phyloP scores from a whole-genome alignment of 2,329 filamentous ascomycete genomes.

The Xylaria multiplex region DNA sequence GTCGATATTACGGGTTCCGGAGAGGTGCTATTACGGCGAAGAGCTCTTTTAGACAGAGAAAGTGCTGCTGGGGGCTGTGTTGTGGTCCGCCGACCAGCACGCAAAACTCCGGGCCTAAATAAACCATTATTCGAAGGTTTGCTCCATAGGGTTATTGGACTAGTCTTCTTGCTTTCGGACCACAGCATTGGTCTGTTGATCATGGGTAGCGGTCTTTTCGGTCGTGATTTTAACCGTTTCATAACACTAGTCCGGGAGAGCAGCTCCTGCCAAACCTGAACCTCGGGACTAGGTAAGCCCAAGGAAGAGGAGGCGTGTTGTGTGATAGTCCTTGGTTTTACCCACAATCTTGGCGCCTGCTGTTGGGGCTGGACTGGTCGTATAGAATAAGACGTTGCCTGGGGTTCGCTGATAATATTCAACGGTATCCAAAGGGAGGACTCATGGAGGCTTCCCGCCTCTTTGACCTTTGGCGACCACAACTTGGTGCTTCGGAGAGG shows the following conservation, averaged over 20 bases:
- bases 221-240: conserved; percentile 15
- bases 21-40: neutral
- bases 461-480: conserved; percentile 45
- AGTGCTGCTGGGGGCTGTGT: conserved; percentile 20
- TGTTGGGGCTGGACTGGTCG: neutral
- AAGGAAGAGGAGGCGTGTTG: neutral
- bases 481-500: conserved; percentile 52
- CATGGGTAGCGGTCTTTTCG: conserved; percentile 1
- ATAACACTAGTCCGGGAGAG: conserved; percentile 5
- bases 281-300: conserved; percentile 24
- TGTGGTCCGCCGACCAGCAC: conserved; percentile 18
- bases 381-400: neutral
- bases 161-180: conserved; percentile 9
- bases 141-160: conserved; percentile 13
- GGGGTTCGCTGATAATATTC: neutral
- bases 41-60: conserved; percentile 1
- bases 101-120: conserved; percentile 9
- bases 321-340: neutral
- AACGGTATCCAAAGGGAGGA: conserved; percentile 24
- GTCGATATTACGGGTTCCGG: conserved; percentile 16
- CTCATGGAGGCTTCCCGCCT: neutral
- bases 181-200: conserved; percentile 25
- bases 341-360: conserved; percentile 18
- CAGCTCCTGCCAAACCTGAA: conserved; percentile 18
- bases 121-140: conserved; percentile 1